Evolutionary conservation across 108 stramenopile genomes (phyloP).

Genomic region (Nannochloropsis oceanica): DNA sequence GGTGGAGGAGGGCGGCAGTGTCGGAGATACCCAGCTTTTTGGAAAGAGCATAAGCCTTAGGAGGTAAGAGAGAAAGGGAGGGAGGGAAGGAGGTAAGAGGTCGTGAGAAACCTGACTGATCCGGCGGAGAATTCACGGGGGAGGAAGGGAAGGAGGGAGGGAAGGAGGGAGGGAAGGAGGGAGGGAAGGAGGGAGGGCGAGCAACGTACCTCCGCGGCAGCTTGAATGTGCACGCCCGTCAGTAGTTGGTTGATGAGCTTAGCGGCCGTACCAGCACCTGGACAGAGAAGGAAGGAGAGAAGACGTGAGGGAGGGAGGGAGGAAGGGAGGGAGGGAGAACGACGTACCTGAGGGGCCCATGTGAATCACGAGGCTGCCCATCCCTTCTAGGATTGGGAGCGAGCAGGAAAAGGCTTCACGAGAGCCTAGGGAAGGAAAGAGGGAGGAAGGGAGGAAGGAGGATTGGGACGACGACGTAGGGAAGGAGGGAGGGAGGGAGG

Average conservation of each 20-base stretch:
- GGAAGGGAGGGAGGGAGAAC: no score
- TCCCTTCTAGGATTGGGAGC: no score
- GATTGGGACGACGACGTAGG: neutral
- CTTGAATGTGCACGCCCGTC: neutral
- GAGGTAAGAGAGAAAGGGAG: neutral
- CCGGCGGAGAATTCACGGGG: neutral
- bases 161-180: neutral
- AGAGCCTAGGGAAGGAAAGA: neutral
- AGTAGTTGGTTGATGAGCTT: neutral
- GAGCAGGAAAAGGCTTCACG: no score
- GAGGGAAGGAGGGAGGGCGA: neutral
- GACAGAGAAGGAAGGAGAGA: neutral
- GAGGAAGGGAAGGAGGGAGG: neutral
- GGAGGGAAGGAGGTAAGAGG: neutral
- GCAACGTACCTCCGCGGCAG: neutral
- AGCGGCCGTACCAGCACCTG: neutral
- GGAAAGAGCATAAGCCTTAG: neutral
- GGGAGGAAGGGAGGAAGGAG: neutral
- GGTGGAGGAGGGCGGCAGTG: neutral
- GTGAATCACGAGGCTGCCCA: no score
- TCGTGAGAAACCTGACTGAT: neutral
- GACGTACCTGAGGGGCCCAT: no score
- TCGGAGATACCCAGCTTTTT: no score
- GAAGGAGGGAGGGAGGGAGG: neutral
- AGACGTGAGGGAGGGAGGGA: neutral